Evolutionary conservation across 139 green algal species (phyloP).

Genomic region (Chara braunii): DNA sequence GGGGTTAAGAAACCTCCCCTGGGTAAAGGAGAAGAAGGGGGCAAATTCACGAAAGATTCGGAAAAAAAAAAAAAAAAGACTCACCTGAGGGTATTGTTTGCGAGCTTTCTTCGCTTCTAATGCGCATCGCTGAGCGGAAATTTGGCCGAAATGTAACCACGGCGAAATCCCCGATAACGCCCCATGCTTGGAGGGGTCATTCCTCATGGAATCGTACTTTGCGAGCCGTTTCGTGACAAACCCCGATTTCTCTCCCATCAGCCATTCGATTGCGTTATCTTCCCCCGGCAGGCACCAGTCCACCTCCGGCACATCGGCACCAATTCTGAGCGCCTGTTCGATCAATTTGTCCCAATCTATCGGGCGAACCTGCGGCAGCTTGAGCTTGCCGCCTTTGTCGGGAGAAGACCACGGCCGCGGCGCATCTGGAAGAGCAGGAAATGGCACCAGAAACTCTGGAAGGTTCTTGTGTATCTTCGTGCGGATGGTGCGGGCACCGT

Average conservation of each 20-base stretch:
- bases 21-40: too few relatives aligned
- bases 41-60: too few relatives aligned
- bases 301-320: constrained; percentile 70
- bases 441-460: constrained; percentile 65
- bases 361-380: constrained; percentile 1
- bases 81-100: constrained; percentile 12
- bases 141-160: constrained; percentile 85
- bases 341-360: constrained; percentile 62
- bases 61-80: too few relatives aligned
- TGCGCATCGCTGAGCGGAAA: constrained; percentile 64
- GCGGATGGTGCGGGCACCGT: constrained; percentile 79
- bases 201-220: constrained; percentile 70
- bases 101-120: constrained; percentile 63
- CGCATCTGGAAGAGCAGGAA: constrained; percentile 19
- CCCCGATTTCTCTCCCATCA: constrained; percentile 34
- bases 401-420: too few relatives aligned
- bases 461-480: constrained; percentile 76
- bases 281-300: constrained; percentile 71
- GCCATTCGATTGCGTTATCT: constrained; percentile 21
- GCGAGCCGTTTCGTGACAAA: constrained; percentile 73
- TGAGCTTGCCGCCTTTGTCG: too few relatives aligned
- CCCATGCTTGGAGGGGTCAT: constrained; percentile 62
- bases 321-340: constrained; percentile 7
- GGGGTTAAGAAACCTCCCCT: too few relatives aligned
- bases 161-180: constrained; percentile 74